Evolutionary conservation across 148 eudicot genomes (phyloP).

Genomic region (Limonium bicolor): DNA sequence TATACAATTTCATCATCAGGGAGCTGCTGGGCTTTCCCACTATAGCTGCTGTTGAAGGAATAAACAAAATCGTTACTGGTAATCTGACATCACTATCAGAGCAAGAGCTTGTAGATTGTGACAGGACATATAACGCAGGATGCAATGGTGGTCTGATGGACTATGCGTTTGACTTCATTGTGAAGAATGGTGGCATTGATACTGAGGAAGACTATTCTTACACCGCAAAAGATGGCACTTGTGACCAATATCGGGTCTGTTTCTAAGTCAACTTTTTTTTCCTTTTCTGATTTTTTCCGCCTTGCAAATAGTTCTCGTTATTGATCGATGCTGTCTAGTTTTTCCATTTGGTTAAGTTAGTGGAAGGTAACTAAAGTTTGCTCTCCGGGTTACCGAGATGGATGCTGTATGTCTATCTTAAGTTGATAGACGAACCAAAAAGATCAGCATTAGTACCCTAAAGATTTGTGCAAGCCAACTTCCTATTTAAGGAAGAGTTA

Average conservation of each 20-base stretch:
- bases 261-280: neutral
- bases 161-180: slow-evolving; percentile 73
- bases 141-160: too few species aligned
- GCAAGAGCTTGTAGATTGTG: slow-evolving; percentile 88
- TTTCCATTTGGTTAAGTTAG: neutral
- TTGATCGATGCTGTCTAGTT: too few species aligned
- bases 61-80: slow-evolving; percentile 63
- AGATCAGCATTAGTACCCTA: too few species aligned
- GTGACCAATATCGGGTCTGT: slow-evolving; percentile 48
- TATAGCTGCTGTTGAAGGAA: slow-evolving; percentile 73
- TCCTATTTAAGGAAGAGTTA: neutral
- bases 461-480: neutral
- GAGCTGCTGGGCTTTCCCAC: slow-evolving; percentile 94
- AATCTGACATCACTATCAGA: slow-evolving; percentile 59
- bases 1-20: too few species aligned
- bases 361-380: too few species aligned
- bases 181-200: slow-evolving; percentile 70
- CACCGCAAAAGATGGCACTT: slow-evolving; percentile 35
- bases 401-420: too few species aligned
- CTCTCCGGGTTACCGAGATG: too few species aligned
- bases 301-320: too few species aligned
- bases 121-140: slow-evolving; percentile 31
- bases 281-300: neutral
- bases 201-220: slow-evolving; percentile 73
- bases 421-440: too few species aligned